Percentiles rank a stretch among this genome's conserved stretches.
phyloP scores from a whole-genome alignment of 192 early-diverging fungal genomes.

The Endogone sp. region DNA sequence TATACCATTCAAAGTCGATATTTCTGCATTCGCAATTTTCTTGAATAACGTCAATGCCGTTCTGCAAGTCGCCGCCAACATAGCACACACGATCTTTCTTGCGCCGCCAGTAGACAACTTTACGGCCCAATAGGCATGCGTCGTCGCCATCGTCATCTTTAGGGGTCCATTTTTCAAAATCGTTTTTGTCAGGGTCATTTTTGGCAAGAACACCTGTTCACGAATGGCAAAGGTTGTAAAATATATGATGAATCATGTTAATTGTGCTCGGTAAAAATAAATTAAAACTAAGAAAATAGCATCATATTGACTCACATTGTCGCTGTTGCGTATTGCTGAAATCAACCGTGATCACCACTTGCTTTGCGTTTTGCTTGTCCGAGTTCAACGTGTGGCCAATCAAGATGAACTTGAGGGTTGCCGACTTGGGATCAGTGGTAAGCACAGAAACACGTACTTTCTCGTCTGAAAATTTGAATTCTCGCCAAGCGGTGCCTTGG shows the following conservation, averaged over 20 bases:
- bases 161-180: conserved; percentile 91
- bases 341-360: conserved; percentile 54
- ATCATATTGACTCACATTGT: conserved; percentile 33
- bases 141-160: conserved; percentile 59
- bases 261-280: conserved; percentile 33
- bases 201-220: conserved; percentile 28
- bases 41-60: conserved; percentile 37
- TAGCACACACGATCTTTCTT: conserved; percentile 63
- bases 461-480: conserved; percentile 48
- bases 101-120: conserved; percentile 70
- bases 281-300: conserved; percentile 7
- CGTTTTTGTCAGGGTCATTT: conserved; percentile 53
- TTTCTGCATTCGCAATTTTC: conserved; percentile 70
- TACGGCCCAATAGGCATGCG: conserved; percentile 56
- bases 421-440: conserved; percentile 58
- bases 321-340: conserved; percentile 41
- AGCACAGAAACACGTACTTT: conserved; percentile 60
- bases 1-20: conserved; percentile 83
- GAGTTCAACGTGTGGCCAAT: conserved; percentile 43
- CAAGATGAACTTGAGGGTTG: conserved; percentile 72
- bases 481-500: conserved; percentile 70
- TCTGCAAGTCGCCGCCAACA: conserved; percentile 66
- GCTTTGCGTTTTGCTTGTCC: conserved; percentile 15
- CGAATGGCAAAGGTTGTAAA: no score
- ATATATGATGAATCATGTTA: conserved; percentile 38